Evolutionary conservation across 2,329 filamentous ascomycete genomes (phyloP).

Genomic region (Claviceps monticola): DNA sequence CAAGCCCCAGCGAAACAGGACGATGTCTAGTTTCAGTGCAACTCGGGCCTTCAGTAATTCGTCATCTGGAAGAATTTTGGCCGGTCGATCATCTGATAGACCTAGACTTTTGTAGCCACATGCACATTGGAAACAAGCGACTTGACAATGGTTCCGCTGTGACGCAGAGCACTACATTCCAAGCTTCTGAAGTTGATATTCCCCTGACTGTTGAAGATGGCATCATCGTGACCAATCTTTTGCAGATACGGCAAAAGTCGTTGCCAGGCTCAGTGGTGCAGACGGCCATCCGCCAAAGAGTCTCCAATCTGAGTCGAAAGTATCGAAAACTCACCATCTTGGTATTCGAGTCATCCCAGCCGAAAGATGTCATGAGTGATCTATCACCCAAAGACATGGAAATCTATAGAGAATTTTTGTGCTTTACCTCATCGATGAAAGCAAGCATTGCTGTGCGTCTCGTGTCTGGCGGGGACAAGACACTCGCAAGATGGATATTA

Average conservation of each 20-base stretch:
- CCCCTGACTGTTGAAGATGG: slow-evolving; percentile 55
- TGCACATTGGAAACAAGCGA: slow-evolving; percentile 17
- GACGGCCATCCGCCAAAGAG: slow-evolving; percentile 38
- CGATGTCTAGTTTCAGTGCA: slow-evolving; percentile 37
- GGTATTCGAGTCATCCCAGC: slow-evolving; percentile 39
- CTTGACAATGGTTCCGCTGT: slow-evolving; percentile 9
- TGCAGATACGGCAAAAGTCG: slow-evolving; percentile 57
- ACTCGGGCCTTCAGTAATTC: slow-evolving; percentile 33
- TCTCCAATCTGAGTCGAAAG: slow-evolving; percentile 37
- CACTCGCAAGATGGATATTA: slow-evolving; percentile 40
- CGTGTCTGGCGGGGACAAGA: slow-evolving; percentile 34
- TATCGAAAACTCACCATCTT: slow-evolving; percentile 59
- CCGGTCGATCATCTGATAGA: slow-evolving; percentile 41
- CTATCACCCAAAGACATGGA: slow-evolving; percentile 27
- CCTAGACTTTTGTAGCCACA: slow-evolving; percentile 33
- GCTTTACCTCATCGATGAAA: slow-evolving; percentile 30
- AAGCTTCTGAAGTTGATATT: slow-evolving; percentile 54
- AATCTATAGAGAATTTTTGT: slow-evolving; percentile 35
- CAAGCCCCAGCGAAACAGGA: slow-evolving; percentile 8
- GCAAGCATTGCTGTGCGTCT: slow-evolving; percentile 28
- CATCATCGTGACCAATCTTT: slow-evolving; percentile 55
- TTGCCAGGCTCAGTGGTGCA: slow-evolving; percentile 36
- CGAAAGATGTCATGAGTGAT: slow-evolving; percentile 26
- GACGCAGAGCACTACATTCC: slow-evolving; percentile 5
- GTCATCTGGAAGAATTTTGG: slow-evolving; percentile 34